Evolutionary conservation across 139 green algal genomes (phyloP), one percentile per base, ranked within the genome.

Genomic region (Auxenochlorella pyrenoidosa): DNA sequence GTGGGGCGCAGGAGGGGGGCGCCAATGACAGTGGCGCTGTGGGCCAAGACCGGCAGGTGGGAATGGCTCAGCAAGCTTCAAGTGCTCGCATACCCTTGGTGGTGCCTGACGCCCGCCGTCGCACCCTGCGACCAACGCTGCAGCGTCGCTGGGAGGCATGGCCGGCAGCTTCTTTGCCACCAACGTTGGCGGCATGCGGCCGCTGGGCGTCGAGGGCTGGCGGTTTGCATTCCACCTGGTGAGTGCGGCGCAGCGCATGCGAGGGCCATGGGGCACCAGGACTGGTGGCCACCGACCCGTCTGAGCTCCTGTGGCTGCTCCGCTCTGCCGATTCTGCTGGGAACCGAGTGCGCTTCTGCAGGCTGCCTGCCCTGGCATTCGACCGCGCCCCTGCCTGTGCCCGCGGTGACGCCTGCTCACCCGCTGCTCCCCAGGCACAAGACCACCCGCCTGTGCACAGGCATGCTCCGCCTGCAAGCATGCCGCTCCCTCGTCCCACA

Each of bases 141-240:
- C 84, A 83, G 75, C 58, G 16, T 83, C 32, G 22, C 84, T 87
- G 12, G 83, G 70, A 5, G 70, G 83, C 34, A 82, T 85, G 85
- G 75, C 63, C 0, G 85, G 70, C 22, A 94, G 93, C 0, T 97
- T 97, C 85, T 95, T 94, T 32, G 75, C 78, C 5, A 71, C 65
- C 26, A 71, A 73, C 47, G 36, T 92, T 0, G 89, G 89, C 43
- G 79, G 78, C 38, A 79, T 24, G 3, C 51, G 12, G 38, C 78
- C 91, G 5, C n/a, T 87, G 47, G 91, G 86, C 32, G 87, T 97
- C 8, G 90, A 93, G 43, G 94, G 94, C 32, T 97, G 94, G 94
- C 91, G 94, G 65, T 90, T 94, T 75, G 88, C 91, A 0, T 97
- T 97, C 89, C 85, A 92, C 6, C 47, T 90, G 18, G 85, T 93